A percentile compares a stretch with the other conserved stretches of the same genome.
Evolutionary conservation across 345 rosid species (phyloP).

Genomic region (Lepidium didymum): DNA sequence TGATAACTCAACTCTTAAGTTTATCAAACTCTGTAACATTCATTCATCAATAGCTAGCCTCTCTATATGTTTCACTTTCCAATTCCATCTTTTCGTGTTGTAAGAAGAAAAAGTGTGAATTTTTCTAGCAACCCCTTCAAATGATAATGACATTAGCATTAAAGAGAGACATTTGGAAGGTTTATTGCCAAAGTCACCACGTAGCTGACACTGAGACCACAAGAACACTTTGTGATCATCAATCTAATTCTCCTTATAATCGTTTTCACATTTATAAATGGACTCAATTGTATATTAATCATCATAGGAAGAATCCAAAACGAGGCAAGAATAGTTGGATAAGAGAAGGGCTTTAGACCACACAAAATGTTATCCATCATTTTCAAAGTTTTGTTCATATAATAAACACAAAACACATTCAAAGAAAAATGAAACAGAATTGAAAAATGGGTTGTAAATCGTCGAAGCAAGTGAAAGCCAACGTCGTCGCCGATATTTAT

Average conservation of each 20-base stretch:
- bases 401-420: not conserved
- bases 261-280: not conserved
- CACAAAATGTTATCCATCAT: conserved; percentile 14
- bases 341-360: conserved; percentile 21
- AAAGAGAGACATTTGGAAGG: too few species aligned
- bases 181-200: conserved; percentile 15
- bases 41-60: not conserved
- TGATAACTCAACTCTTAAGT: not conserved
- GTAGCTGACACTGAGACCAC: conserved; percentile 16
- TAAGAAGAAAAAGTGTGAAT: not conserved
- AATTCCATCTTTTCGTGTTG: too few species aligned
- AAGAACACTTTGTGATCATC: conserved; percentile 3
- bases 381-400: conserved; percentile 12
- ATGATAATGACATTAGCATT: not conserved
- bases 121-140: not conserved
- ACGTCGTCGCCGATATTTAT: conserved; percentile 55
- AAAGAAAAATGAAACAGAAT: not conserved
- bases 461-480: conserved; percentile 50
- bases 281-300: not conserved
- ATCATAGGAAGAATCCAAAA: conserved; percentile 3
- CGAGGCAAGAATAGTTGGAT: not conserved
- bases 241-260: not conserved
- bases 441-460: conserved; percentile 65
- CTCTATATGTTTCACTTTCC: too few species aligned
- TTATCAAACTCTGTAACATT: not conserved